A percentile compares a stretch with the other conserved stretches of the same genome.
phyloP scores from a whole-genome alignment of 306 rosid species.

The Pyrus communis region DNA sequence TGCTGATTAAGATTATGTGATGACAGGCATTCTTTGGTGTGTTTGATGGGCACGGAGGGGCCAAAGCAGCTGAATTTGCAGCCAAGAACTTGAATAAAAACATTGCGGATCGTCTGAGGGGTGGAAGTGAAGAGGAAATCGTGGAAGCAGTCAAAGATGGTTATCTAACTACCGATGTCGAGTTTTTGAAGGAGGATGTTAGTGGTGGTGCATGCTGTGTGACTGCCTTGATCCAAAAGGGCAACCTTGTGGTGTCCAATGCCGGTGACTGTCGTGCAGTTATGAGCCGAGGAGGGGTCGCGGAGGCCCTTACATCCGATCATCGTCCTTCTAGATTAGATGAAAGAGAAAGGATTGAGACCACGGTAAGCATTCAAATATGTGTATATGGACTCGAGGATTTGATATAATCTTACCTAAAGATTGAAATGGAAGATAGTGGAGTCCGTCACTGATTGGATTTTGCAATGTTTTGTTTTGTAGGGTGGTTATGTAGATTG shows the following conservation, averaged over 20 bases:
- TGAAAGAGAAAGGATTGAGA: conserved; percentile 35
- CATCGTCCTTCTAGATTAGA: conserved; percentile 32
- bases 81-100: conserved; percentile 32
- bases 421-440: neutral
- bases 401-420: neutral
- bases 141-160: conserved; percentile 38
- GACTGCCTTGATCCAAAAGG: conserved; percentile 31
- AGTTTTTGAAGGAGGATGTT: conserved; percentile 21
- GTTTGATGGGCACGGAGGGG: conserved; percentile 54
- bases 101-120: conserved; percentile 16
- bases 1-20: conserved; percentile 12
- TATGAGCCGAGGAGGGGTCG: conserved; percentile 38
- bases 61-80: conserved; percentile 43
- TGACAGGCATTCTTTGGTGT: conserved; percentile 47
- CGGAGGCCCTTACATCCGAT: conserved; percentile 45
- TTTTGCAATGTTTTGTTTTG: neutral
- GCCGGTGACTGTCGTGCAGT: conserved; percentile 56
- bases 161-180: conserved; percentile 29
- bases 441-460: neutral
- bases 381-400: neutral
- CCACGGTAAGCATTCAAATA: conserved; percentile 20
- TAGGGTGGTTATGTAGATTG: conserved; percentile 51
- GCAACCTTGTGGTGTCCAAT: conserved; percentile 38
- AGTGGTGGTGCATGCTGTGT: conserved; percentile 42
- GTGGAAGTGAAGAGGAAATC: conserved; percentile 13